These are phyloP conservation scores for Aspergillus asperescens DNA, from an alignment of 495 filamentous ascomycete species.

Conservation along the genomic window DNA sequence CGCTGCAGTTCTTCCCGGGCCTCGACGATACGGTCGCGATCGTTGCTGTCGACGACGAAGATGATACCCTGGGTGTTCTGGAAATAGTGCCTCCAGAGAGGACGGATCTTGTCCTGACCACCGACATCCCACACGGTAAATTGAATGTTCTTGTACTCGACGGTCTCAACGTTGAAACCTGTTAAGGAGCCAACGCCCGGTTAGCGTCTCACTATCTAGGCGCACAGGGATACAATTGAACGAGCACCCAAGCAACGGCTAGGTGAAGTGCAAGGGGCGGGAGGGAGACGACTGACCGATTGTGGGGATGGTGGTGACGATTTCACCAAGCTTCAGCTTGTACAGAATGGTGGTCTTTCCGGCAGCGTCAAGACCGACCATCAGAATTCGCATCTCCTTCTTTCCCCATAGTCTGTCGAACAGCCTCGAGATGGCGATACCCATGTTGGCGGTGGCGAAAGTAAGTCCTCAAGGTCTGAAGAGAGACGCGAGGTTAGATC, in stretches of 20 bases:
- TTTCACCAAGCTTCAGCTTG: constrained; percentile 99
- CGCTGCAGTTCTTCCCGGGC: constrained; percentile 98
- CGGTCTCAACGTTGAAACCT: constrained; percentile 99
- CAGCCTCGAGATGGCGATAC: constrained; percentile 88
- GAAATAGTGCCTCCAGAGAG: constrained; percentile 99
- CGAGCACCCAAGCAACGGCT: not conserved
- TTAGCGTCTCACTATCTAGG: constrained; percentile 7
- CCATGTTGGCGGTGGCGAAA: constrained; percentile 66
- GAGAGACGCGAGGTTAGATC: constrained; percentile 21
- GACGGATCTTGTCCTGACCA: constrained; percentile 99
- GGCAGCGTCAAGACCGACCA: constrained; percentile 98
- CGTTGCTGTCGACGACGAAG: constrained; percentile 99
- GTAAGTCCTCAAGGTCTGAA: constrained; percentile 25
- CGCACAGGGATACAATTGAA: constrained; percentile 3
- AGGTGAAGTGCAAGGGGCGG: constrained; percentile 1
- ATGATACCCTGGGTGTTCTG: constrained; percentile 99
- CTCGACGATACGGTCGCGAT: constrained; percentile 98
- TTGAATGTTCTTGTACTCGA: constrained; percentile 99
- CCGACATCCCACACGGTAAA: constrained; percentile 99
- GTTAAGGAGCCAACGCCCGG: not conserved
- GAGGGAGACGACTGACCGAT: constrained; percentile 70
- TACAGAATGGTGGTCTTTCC: constrained; percentile 99
- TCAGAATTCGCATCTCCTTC: constrained; percentile 99
- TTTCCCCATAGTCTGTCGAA: constrained; percentile 95
- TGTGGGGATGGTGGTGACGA: constrained; percentile 98